Percentiles rank a stretch among this genome's conserved stretches.
These are phyloP conservation scores for Vinca minor DNA, from an alignment of 257 asterid species.

Conservation along the genomic window DNA sequence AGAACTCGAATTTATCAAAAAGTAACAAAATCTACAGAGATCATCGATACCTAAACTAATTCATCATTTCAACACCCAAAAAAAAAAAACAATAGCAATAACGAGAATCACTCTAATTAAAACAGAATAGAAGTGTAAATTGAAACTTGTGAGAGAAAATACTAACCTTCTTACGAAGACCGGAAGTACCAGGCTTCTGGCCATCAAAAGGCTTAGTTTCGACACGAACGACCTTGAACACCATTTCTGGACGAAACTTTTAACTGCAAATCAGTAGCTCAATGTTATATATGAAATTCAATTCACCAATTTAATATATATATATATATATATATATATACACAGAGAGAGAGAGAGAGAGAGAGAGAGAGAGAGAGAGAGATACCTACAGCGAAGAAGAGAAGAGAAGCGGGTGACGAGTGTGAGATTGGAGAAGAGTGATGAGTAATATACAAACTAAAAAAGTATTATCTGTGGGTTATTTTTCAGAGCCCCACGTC, in stretches of 20 bases:
- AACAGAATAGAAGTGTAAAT: background rate
- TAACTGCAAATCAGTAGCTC: slow-evolving; percentile 4
- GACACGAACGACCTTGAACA: slow-evolving; percentile 56
- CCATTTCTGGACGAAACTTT: slow-evolving; percentile 38
- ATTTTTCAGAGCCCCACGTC: background rate
- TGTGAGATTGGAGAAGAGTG: slow-evolving; percentile 7
- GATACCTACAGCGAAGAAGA: background rate
- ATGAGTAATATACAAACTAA: background rate
- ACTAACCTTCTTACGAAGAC: slow-evolving; percentile 80
- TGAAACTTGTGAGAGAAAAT: background rate
- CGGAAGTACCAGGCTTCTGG: slow-evolving; percentile 96
- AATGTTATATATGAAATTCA: too few species aligned
- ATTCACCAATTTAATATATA: too few species aligned
- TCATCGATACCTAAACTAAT: too few species aligned
- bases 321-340: too few species aligned
- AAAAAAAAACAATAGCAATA: background rate
- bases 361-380: too few species aligned
- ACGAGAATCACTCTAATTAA: background rate
- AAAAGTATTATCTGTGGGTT: background rate
- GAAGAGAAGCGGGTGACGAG: slow-evolving; percentile 10
- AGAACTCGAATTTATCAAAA: background rate
- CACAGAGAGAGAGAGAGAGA: background rate
- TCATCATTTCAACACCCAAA: too few species aligned
- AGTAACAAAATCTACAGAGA: too few species aligned
- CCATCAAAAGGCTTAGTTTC: slow-evolving; percentile 82